A percentile compares a stretch with the other conserved stretches of the same genome.
Conservation (phyloP, 2,329 filamentous ascomycete species). For the Alternaria burnsii region DNA sequence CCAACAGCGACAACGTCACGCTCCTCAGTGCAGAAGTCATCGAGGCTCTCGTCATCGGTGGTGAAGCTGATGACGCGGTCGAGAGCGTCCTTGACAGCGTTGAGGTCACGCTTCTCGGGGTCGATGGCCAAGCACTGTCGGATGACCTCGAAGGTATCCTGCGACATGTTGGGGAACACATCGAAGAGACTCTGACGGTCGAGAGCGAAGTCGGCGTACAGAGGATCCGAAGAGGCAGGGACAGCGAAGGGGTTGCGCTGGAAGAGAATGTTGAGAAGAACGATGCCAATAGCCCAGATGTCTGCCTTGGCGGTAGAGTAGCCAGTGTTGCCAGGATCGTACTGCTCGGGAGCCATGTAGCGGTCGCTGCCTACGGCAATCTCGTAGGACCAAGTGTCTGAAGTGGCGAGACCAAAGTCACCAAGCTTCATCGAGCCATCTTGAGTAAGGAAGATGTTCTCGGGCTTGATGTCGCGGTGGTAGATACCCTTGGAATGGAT, state of each 20-base stretch:
- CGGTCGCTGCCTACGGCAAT: conserved; percentile 95
- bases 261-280: conserved; percentile 94
- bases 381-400: conserved; percentile 89
- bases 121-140: conserved; percentile 90
- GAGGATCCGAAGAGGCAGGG: conserved; percentile 86
- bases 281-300: conserved; percentile 97
- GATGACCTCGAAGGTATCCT: conserved; percentile 96
- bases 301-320: conserved; percentile 95
- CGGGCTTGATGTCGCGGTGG: conserved; percentile 98
- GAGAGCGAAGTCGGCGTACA: conserved; percentile 91
- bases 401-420: conserved; percentile 93
- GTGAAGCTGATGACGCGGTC: conserved; percentile 88
- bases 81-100: conserved; percentile 79
- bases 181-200: conserved; percentile 97
- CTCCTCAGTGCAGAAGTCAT: conserved; percentile 91
- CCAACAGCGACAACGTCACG: conserved; percentile 77
- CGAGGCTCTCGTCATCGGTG: conserved; percentile 86
- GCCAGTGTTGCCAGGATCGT: conserved; percentile 83
- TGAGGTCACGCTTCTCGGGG: conserved; percentile 84
- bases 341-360: conserved; percentile 99
- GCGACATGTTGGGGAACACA: conserved; percentile 97
- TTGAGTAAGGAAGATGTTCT: conserved; percentile 95
- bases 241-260: conserved; percentile 95
- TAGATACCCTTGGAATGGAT: conserved; percentile 92
- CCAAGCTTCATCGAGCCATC: conserved; percentile 93